Evolutionary conservation across 441 rosid genomes (phyloP).

Genomic region (Populus hybrid): DNA sequence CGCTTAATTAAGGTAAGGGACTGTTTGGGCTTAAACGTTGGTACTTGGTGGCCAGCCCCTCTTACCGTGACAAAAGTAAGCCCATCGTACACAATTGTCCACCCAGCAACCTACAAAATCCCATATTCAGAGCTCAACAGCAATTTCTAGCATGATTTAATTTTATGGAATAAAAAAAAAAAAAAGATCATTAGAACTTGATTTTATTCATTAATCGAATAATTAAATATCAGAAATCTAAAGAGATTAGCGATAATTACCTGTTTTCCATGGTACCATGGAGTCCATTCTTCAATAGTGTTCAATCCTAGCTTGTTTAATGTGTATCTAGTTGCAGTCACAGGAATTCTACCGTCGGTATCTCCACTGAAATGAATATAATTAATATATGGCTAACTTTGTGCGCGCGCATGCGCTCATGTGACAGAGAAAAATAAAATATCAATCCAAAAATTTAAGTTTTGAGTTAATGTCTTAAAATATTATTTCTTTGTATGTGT

Average conservation of each 20-base stretch:
- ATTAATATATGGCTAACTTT: background rate
- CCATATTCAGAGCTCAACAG: background rate
- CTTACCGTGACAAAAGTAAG: conserved; percentile 61
- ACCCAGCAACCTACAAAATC: conserved; percentile 62
- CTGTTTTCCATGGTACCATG: conserved; percentile 61
- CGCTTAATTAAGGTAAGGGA: conserved; percentile 51
- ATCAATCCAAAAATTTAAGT: too few relatives aligned
- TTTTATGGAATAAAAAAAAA: background rate
- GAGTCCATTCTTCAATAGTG: conserved; percentile 55
- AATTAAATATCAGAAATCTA: background rate
- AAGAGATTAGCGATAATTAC: conserved; percentile 19
- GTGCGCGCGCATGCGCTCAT: too few relatives aligned
- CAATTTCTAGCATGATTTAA: too few relatives aligned
- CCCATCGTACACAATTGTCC: conserved; percentile 67
- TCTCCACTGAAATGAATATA: conserved; percentile 49
- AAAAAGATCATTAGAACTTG: background rate
- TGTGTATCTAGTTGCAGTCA: conserved; percentile 57
- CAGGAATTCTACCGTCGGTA: conserved; percentile 80
- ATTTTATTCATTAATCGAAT: background rate
- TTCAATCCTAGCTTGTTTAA: conserved; percentile 62
- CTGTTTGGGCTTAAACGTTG: conserved; percentile 60
- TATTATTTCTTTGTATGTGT: too few relatives aligned
- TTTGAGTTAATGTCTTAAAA: too few relatives aligned
- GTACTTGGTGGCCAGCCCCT: conserved; percentile 82
- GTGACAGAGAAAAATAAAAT: too few relatives aligned